phyloP scores from a whole-genome alignment of 768 basidiomycete species.

The Leccinum rimulosum region DNA sequence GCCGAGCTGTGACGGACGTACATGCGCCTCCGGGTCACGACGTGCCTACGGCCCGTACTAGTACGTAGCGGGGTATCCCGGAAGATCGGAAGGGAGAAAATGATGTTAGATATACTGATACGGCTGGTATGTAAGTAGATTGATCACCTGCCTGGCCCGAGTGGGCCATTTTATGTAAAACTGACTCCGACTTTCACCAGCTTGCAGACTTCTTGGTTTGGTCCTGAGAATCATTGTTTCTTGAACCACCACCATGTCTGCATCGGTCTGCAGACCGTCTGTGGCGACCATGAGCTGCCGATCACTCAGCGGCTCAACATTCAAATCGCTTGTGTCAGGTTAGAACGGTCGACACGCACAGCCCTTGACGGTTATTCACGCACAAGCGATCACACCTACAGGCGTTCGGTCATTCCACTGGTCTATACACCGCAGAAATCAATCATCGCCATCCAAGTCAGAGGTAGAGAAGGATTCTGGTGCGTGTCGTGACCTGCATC shows the following conservation, averaged over 20 bases:
- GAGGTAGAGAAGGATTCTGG: conserved; percentile 26
- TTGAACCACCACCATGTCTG: conserved; percentile 30
- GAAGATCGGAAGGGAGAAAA: background rate
- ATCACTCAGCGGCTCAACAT: conserved; percentile 15
- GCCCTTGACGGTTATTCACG: conserved; percentile 2
- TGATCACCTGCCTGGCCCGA: conserved; percentile 3
- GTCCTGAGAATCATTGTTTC: conserved; percentile 19
- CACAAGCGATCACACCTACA: conserved; percentile 6
- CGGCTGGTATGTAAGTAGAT: conserved; percentile 5
- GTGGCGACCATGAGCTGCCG: conserved; percentile 22
- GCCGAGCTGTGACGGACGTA: conserved; percentile 7
- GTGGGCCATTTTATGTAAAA: conserved; percentile 26
- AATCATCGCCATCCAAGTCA: conserved; percentile 7
- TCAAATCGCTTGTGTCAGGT: conserved; percentile 27
- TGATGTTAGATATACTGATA: background rate
- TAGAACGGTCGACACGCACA: background rate
- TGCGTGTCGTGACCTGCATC: conserved; percentile 11
- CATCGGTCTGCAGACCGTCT: conserved; percentile 32
- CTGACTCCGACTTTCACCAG: conserved; percentile 6
- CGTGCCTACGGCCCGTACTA: background rate
- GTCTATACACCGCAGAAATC: conserved; percentile 27
- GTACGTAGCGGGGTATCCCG: conserved; percentile 13
- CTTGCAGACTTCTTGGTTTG: background rate
- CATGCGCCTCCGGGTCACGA: background rate
- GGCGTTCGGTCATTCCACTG: conserved; percentile 32